phyloP scores from a whole-genome alignment of 371 early-diverging fungal genomes.

The Lichtheimia ornata region DNA sequence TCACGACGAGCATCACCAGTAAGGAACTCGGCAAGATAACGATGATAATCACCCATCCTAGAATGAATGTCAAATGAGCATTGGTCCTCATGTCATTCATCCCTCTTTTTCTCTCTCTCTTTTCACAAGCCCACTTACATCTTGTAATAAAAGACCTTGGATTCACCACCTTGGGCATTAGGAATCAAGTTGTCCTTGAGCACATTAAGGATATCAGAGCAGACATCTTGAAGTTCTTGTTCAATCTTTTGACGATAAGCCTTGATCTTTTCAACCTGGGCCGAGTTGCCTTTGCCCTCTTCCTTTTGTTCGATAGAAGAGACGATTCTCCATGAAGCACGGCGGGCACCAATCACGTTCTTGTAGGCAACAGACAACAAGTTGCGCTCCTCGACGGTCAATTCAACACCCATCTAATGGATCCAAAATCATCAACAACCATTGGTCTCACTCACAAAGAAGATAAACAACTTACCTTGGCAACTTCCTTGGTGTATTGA shows the following conservation, averaged over 20 bases:
- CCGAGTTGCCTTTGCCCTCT: constrained; percentile 87
- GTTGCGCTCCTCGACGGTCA: constrained; percentile 98
- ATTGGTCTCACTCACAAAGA: too few relatives aligned
- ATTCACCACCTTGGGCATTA: constrained; percentile 87
- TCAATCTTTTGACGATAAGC: constrained; percentile 93
- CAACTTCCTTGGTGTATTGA: constrained; percentile 88
- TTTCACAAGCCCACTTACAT: constrained; percentile 66
- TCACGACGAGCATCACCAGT: constrained; percentile 86
- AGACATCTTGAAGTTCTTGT: constrained; percentile 92
- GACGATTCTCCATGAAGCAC: constrained; percentile 99
- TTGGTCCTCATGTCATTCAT: background rate
- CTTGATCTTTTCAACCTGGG: constrained; percentile 88
- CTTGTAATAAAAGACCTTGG: constrained; percentile 99
- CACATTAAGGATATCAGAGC: constrained; percentile 94
- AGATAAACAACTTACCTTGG: constrained; percentile 43
- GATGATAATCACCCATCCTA: constrained; percentile 99
- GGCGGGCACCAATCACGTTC: constrained; percentile 99
- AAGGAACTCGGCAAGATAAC: constrained; percentile 99
- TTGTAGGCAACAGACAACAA: constrained; percentile 99
- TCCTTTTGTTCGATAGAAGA: constrained; percentile 99
- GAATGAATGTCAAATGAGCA: background rate
- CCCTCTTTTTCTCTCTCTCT: background rate
- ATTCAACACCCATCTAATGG: constrained; percentile 59
- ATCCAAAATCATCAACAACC: too few relatives aligned
- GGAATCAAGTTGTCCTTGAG: constrained; percentile 91